These are phyloP conservation scores for Boletus insuetus DNA, from an alignment of 768 basidiomycete genomes.

Conservation along the genomic window DNA sequence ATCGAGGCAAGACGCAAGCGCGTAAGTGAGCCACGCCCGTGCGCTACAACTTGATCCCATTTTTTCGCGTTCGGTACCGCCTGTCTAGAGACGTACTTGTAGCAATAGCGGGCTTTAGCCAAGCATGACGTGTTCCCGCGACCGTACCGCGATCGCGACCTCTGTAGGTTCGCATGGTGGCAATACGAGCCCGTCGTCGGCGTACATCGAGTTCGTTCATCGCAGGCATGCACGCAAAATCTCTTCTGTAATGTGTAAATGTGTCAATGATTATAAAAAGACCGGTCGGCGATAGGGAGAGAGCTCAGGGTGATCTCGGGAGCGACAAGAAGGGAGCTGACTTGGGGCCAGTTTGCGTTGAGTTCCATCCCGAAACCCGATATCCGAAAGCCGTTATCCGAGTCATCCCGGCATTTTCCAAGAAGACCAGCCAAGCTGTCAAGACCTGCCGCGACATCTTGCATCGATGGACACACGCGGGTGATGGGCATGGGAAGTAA, in stretches of 20 bases:
- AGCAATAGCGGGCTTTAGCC: slow-evolving; percentile 9
- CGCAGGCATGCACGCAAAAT: slow-evolving; percentile 5
- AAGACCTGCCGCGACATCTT: background rate
- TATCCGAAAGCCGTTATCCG: slow-evolving; percentile 3
- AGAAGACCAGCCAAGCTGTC: slow-evolving; percentile 1
- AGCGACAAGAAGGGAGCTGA: slow-evolving; percentile 19
- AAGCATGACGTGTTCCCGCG: slow-evolving; percentile 21
- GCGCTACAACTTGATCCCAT: background rate
- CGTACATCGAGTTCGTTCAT: background rate
- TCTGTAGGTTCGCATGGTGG: slow-evolving; percentile 10
- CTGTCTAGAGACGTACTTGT: background rate
- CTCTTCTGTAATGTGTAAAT: slow-evolving; percentile 4
- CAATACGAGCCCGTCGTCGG: slow-evolving; percentile 10
- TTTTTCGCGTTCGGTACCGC: slow-evolving; percentile 4
- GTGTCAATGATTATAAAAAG: slow-evolving; percentile 10
- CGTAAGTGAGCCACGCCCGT: slow-evolving; percentile 4
- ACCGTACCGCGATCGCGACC: slow-evolving; percentile 26
- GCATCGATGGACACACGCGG: background rate
- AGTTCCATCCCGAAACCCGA: slow-evolving; percentile 6
- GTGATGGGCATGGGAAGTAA: slow-evolving; percentile 6
- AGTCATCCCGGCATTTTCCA: slow-evolving; percentile 15
- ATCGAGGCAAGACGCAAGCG: background rate
- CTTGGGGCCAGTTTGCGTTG: background rate
- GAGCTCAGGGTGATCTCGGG: slow-evolving; percentile 22
- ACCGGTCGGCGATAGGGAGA: slow-evolving; percentile 18